phyloP scores from a whole-genome alignment of 169 alveolate species.

The Besnoitia besnoiti region DNA sequence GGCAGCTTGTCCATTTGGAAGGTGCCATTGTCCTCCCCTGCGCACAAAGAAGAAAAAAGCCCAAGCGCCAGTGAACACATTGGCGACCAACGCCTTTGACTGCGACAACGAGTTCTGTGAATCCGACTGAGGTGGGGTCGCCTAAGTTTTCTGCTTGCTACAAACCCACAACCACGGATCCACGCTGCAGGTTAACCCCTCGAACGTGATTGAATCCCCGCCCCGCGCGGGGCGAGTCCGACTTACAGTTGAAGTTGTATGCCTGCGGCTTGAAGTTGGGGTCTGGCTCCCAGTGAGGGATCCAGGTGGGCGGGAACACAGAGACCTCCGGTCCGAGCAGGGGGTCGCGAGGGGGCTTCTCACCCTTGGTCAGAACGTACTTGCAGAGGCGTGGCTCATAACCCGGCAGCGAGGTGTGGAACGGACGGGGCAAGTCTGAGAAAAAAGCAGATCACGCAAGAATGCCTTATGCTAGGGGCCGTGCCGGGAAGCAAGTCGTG shows the following conservation, averaged over 20 bases:
- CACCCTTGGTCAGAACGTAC: slow-evolving; percentile 22
- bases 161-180: too few species aligned
- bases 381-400: slow-evolving; percentile 37
- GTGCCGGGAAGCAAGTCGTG: too few species aligned
- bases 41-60: neutral
- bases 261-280: slow-evolving; percentile 50
- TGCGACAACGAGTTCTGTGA: too few species aligned
- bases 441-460: neutral
- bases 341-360: slow-evolving; percentile 34
- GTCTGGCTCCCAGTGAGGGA: slow-evolving; percentile 35
- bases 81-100: too few species aligned
- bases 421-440: slow-evolving; percentile 49
- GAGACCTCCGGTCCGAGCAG: slow-evolving; percentile 52
- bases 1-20: slow-evolving; percentile 58
- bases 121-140: too few species aligned
- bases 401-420: slow-evolving; percentile 62
- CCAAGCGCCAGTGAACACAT: too few species aligned
- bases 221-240: neutral
- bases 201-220: too few species aligned
- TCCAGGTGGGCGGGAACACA: slow-evolving; percentile 46
- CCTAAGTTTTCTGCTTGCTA: too few species aligned
- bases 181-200: too few species aligned
- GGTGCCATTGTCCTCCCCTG: slow-evolving; percentile 53
- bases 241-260: slow-evolving; percentile 31
- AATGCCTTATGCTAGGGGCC: neutral